These are phyloP conservation scores for Beauveria asiatica DNA, from an alignment of 2,329 filamentous ascomycete species.

Conservation along the genomic window DNA sequence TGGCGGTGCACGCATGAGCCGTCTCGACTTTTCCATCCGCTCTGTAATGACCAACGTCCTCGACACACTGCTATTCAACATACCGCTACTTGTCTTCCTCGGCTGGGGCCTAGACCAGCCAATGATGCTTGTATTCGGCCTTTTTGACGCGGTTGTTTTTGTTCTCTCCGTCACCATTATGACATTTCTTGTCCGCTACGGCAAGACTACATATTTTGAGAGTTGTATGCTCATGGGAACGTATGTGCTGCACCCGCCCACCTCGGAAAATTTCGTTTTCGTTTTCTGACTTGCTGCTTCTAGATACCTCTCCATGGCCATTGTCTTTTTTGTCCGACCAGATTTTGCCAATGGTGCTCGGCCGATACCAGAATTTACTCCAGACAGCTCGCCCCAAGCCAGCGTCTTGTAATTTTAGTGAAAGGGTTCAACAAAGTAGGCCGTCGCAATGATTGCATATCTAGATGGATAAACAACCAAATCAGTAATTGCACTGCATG, in stretches of 20 bases:
- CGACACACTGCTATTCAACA: slow-evolving; percentile 10
- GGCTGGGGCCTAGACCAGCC: slow-evolving; percentile 9
- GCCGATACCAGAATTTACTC: neutral
- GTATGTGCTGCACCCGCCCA: slow-evolving; percentile 3
- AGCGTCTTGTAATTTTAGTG: slow-evolving; percentile 5
- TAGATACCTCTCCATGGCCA: slow-evolving; percentile 13
- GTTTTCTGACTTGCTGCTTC: neutral
- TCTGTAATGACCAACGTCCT: slow-evolving; percentile 11
- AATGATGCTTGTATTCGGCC: slow-evolving; percentile 12
- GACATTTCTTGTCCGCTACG: slow-evolving; percentile 14
- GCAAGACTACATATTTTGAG: slow-evolving; percentile 15
- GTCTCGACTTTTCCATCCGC: slow-evolving; percentile 9
- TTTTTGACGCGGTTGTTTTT: slow-evolving; percentile 14
- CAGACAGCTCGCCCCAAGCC: neutral
- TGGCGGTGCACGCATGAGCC: slow-evolving; percentile 2
- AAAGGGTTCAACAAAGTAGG: slow-evolving; percentile 7
- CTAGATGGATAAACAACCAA: neutral
- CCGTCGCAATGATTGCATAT: slow-evolving; percentile 8
- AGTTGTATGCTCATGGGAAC: slow-evolving; percentile 16
- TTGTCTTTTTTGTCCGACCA: slow-evolving; percentile 13
- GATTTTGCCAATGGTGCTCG: neutral
- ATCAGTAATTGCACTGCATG: neutral
- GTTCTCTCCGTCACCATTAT: slow-evolving; percentile 13
- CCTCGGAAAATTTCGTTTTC: no score
- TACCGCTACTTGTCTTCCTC: slow-evolving; percentile 7